Evolutionary conservation across 805 yeast genomes (phyloP), one percentile per base, ranked within the genome.

Genomic region (Monosporozyma unispora): DNA sequence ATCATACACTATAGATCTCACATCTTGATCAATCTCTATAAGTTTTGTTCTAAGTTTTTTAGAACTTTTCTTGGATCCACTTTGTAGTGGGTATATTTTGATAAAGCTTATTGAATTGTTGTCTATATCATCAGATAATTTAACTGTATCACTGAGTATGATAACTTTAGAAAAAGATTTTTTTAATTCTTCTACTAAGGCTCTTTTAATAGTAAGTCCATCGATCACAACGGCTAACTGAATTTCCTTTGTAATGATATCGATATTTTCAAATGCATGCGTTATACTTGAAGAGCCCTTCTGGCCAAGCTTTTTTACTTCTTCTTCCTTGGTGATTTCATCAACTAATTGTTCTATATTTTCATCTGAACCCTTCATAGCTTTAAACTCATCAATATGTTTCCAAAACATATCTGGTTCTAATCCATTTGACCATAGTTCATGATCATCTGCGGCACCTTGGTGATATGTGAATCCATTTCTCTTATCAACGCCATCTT

Each of bases 371-470:
- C 58, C 47, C 3, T 48, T 45, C 8, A 48, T 44, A 45, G 69
- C 64, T 2, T 59, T 53, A 18, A 76, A 57, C 3, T 14, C 18
- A 0, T 61, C 64, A 2, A 61, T 46, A 50, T 76, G 59, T 3
- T 59, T 47, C 95, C 95, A 87, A 45, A 84, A 77, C 25, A 77
- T 45, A 0, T 58, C 56, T 0, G 90, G 80, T 1, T 72, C 74
- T 28, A 87, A 63, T 0, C 73, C 68, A 4, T 75, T 70, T 0
- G 83, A 76, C 97, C 96, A 89, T 10, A 82, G 69, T 58, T 89
- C 97, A 62, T 89, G 96, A 58, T 90, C 96, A 64, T 89, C 97
- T 0, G 93, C 96, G 0, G 96, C 93, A 1, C 97, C 97, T 64
- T 88, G 96, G 1, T 88, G 85, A 60, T 89, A 89, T 0, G 74